These are phyloP conservation scores for Penicillium odoratum DNA, from an alignment of 495 filamentous ascomycete species.

Conservation along the genomic window DNA sequence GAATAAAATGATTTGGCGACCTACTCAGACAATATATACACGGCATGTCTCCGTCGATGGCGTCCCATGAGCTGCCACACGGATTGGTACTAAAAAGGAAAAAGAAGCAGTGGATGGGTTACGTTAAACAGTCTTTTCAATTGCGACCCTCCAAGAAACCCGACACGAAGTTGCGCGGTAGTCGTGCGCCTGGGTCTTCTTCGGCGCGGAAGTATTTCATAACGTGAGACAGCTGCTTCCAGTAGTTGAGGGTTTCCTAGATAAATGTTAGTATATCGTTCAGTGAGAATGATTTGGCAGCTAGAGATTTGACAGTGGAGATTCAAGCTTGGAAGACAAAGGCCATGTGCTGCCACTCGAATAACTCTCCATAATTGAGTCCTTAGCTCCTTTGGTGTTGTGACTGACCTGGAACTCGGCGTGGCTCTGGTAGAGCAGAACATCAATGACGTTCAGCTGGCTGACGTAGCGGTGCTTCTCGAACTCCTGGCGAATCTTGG, in stretches of 20 bases:
- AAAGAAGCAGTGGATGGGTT: constrained; percentile 20
- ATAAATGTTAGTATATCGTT: constrained; percentile 7
- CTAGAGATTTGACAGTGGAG: neutral
- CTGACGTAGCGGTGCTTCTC: constrained; percentile 92
- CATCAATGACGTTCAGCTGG: constrained; percentile 83
- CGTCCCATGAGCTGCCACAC: constrained; percentile 19
- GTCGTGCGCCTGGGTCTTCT: constrained; percentile 73
- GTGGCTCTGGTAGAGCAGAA: constrained; percentile 83
- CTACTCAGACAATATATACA: constrained; percentile 48
- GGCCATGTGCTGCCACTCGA: neutral
- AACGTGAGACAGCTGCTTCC: constrained; percentile 95
- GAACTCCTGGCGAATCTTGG: constrained; percentile 96
- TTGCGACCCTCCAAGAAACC: constrained; percentile 81
- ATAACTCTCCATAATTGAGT: neutral
- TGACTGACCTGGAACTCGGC: constrained; percentile 79
- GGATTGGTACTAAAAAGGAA: constrained; percentile 29
- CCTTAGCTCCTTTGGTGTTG: neutral
- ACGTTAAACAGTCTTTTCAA: constrained; percentile 28
- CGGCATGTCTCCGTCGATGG: constrained; percentile 38
- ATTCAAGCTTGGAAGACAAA: neutral
- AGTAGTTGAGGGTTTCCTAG: constrained; percentile 97
- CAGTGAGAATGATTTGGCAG: neutral
- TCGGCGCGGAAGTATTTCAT: constrained; percentile 96
- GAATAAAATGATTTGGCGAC: constrained; percentile 21
- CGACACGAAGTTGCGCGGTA: constrained; percentile 85